These are phyloP conservation scores for Apium graveolens DNA, from an alignment of 129 eudicot genomes.

Conservation along the genomic window DNA sequence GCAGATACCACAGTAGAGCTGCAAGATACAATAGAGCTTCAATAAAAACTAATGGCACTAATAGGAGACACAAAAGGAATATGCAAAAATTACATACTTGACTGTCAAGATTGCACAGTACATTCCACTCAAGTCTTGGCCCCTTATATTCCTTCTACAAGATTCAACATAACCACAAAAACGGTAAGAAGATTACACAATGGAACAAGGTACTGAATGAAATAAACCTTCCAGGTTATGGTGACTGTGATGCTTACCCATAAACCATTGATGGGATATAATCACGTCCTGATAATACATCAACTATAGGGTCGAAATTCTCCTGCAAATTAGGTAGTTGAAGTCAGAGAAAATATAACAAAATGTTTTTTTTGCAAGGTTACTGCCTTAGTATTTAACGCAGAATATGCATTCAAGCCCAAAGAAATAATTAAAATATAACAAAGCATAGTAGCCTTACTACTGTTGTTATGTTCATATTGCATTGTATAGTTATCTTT, in stretches of 20 bases:
- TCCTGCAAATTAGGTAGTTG: constrained; percentile 37
- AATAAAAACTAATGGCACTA: not conserved
- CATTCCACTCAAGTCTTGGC: constrained; percentile 87
- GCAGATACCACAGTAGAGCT: constrained; percentile 84
- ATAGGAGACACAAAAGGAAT: not conserved
- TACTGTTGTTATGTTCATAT: not conserved
- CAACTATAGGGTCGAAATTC: constrained; percentile 80
- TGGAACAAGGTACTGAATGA: not conserved
- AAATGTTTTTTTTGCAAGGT: not conserved
- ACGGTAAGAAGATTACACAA: not conserved
- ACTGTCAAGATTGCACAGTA: constrained; percentile 79
- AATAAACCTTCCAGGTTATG: not conserved
- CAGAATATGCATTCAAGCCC: not conserved
- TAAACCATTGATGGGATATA: constrained; percentile 90
- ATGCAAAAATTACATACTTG: constrained; percentile 39
- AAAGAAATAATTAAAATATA: not conserved
- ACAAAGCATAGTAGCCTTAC: not conserved
- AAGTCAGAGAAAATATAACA: not conserved
- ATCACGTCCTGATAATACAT: constrained; percentile 70
- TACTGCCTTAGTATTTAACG: not conserved
- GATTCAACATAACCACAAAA: not conserved
- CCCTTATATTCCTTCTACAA: constrained; percentile 72
- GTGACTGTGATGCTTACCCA: constrained; percentile 47
- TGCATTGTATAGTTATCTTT: not conserved
- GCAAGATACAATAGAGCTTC: constrained; percentile 20